Evolutionary conservation across 2,329 filamentous ascomycete species (phyloP).

Genomic region (Sarocladium brachiariae): DNA sequence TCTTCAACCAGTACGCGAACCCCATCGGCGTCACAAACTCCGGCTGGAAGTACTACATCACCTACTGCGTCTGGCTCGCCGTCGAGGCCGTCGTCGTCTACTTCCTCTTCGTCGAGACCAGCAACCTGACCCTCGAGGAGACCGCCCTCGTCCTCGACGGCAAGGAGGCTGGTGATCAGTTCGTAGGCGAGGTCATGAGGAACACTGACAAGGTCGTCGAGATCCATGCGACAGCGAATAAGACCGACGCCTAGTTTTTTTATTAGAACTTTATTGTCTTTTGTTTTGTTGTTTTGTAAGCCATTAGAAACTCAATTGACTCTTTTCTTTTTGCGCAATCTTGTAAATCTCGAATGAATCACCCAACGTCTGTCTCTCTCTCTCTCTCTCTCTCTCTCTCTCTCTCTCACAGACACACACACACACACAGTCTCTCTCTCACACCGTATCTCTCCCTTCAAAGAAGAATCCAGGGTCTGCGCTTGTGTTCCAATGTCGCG

Average conservation of each 20-base stretch:
- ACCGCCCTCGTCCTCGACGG: constrained; percentile 13
- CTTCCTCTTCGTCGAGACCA: constrained; percentile 15
- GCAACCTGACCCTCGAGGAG: constrained; percentile 14
- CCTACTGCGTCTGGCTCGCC: constrained; percentile 19
- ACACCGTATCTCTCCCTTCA: too few species aligned
- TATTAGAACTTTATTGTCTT: neutral
- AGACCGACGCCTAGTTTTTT: neutral
- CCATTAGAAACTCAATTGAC: too few species aligned
- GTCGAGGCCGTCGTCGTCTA: constrained; percentile 10
- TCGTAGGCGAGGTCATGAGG: constrained; percentile 2
- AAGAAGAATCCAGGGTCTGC: too few species aligned
- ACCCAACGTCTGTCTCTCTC: too few species aligned
- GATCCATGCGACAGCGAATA: neutral
- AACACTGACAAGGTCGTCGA: constrained; percentile 4
- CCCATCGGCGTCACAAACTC: constrained; percentile 24
- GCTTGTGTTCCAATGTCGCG: too few species aligned
- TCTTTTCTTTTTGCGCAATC: too few species aligned
- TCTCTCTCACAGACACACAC: too few species aligned
- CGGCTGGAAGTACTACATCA: constrained; percentile 32
- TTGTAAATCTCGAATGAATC: too few species aligned
- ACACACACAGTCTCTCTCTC: too few species aligned
- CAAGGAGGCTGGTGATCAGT: neutral
- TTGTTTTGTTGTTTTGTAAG: neutral
- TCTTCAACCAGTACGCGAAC: constrained; percentile 35
- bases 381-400: too few species aligned